Evolutionary conservation across 1,139 yeast species (phyloP), one percentile per base, ranked within the genome.

Genomic region (Suhomyces maxii): DNA sequence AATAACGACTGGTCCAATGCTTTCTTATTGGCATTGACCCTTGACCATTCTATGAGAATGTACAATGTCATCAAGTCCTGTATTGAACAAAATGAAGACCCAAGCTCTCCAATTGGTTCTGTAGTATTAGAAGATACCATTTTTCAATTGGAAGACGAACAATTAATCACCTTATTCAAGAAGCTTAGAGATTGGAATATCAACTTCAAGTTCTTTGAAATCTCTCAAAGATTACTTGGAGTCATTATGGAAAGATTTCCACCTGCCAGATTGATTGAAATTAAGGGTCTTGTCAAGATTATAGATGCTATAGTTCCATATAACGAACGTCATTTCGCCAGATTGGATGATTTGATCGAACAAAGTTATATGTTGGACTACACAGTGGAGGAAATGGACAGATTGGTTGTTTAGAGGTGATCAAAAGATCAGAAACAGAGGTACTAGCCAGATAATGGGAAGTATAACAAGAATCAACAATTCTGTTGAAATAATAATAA

Each of bases 101-200:
- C 61, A 1, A 78, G 68, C 5, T 75, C 83, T 32, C 67, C 78
- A 5, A 79, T 83, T 37, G 91, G 91, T 0, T 75, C 89, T 14
- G 60, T 61, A 33, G 79, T 78, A 41, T 76, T 93, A 41, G 97
- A 89, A 58, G 65, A 72, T 7, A 80, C 85, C n/a, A 78, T 93
- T 39, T 70, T 76, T 7, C 64, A 67, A 14, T 74, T 93, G 46
- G 79, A 75, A 33, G 70, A 79, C 36, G 86, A 83, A 1, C 89
- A 86, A 57, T 66, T 90, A 37, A 57, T 77, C 36, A 63, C 71
- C 14, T 67, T 93, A 33, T 78, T 93, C 63, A 80, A 79, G 56
- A 83, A 96, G 59, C 76, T 90, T 32, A 80, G 97, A 57, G 96
- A 90, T 61, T 93, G 99, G 99, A 93, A 95, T 65, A 84, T 95